Base-by-base conservation (phyloP, 2,329 filamentous ascomycete genomes). In the Biscogniauxia marginata region DNA sequence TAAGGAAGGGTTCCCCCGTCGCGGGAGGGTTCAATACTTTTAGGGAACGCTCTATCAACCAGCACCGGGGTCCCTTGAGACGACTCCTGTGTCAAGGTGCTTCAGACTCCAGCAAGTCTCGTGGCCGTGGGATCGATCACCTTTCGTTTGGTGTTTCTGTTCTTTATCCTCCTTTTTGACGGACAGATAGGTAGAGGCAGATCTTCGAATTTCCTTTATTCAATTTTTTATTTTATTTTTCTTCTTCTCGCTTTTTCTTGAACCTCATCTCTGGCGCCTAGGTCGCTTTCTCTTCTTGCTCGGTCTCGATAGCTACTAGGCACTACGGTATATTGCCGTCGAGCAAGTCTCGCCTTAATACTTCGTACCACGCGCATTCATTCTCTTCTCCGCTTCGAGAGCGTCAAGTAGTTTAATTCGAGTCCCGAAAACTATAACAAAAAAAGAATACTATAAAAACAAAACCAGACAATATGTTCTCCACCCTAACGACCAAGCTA, bases 401-500 rank as follows among this genome's bases (percentile, higher is more conserved):
- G n/a, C n/a, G n/a, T n/a, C n/a, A n/a, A n/a, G n/a, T n/a, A n/a
- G n/a, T n/a, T n/a, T n/a, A n/a, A n/a, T n/a, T n/a, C n/a, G n/a
- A n/a, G n/a, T n/a, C n/a, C n/a, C n/a, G n/a, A n/a, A n/a, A n/a
- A n/a, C n/a, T n/a, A 34, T 8, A 34, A 34, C 30, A 34, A 34
- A 7, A 7, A 34, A 34, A 34, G 16, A 11, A 34, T 30, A 30
- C 43, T n/a, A 34, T 16, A 16, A 34, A n/a, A n/a, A n/a, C n/a
- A 13, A 5, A 47, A 18, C 5, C 44, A 2, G 52, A 53, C 66
- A 71, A 65, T 53, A 85, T 85, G 83, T 77, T 85, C 66, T 78
- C 79, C 64, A 79, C 74, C 61, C 71, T 86, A 55, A 77, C 79
- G 16, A 82, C 82, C 47, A 85, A 85, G 70, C 71, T 85, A 61